A percentile compares a stretch with the other conserved stretches of the same genome.
These are phyloP conservation scores for Pelagophyceae sp. DNA, from an alignment of 352 stramenopile genomes.

Conservation along the genomic window DNA sequence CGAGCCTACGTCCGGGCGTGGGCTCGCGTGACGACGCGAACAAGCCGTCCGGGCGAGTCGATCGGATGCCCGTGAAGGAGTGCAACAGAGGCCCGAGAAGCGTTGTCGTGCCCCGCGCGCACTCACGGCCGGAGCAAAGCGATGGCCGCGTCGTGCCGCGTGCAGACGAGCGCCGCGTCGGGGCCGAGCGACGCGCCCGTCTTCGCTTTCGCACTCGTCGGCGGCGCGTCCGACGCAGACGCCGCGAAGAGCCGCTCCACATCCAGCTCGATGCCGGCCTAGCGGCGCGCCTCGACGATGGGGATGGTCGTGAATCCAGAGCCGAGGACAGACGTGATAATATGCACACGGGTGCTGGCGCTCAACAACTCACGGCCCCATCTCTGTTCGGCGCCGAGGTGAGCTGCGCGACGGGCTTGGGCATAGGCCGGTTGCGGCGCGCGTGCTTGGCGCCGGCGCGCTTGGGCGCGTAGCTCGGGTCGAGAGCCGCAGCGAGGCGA, in stretches of 20 bases:
- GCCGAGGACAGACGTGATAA: too few relatives aligned
- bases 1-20: too few relatives aligned
- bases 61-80: too few relatives aligned
- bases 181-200: neutral
- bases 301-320: neutral
- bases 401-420: too few relatives aligned
- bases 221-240: neutral
- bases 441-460: neutral
- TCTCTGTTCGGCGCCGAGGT: too few relatives aligned
- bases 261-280: conserved; percentile 11
- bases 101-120: neutral
- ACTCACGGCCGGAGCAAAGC: neutral
- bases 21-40: too few relatives aligned
- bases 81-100: too few relatives aligned
- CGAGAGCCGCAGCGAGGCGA: neutral
- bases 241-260: conserved; percentile 8
- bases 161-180: neutral
- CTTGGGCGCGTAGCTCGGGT: neutral
- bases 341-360: too few relatives aligned
- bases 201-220: neutral
- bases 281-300: neutral
- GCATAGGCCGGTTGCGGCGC: neutral
- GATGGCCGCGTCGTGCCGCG: neutral
- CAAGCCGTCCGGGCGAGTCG: too few relatives aligned
- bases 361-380: too few relatives aligned